Evolutionary conservation across 352 stramenopile species (phyloP).

Genomic region (Plasmopara viticola): DNA sequence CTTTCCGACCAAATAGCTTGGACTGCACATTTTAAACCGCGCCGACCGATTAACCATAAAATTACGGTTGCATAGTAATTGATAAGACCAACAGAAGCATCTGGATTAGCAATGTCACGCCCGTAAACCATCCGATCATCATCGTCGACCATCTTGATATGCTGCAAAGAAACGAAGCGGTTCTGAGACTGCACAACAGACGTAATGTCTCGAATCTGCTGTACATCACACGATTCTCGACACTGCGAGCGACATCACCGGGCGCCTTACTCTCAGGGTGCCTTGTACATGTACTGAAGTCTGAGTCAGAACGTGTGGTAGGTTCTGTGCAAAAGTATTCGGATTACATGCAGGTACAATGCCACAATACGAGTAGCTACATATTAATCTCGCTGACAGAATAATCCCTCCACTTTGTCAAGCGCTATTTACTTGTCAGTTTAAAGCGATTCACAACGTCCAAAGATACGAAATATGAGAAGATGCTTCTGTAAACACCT

Average conservation of each 20-base stretch:
- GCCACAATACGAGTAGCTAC: not conserved
- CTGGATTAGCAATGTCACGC: no score
- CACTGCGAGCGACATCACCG: slow-evolving; percentile 10
- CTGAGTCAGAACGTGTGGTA: not conserved
- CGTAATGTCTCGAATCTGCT: slow-evolving; percentile 4
- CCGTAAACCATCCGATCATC: slow-evolving; percentile 1
- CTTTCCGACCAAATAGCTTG: slow-evolving; percentile 12
- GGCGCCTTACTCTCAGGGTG: slow-evolving; percentile 13
- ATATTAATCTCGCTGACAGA: slow-evolving; percentile 4
- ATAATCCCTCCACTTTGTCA: slow-evolving; percentile 7
- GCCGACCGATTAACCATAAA: slow-evolving; percentile 1
- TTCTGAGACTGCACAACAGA: not conserved
- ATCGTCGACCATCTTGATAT: slow-evolving; percentile 18
- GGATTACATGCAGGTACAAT: slow-evolving; percentile 9
- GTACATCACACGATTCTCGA: slow-evolving; percentile 19
- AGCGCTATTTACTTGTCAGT: slow-evolving; percentile 4
- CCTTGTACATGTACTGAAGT: slow-evolving; percentile 1
- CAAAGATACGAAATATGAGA: slow-evolving; percentile 4
- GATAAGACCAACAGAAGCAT: slow-evolving; percentile 6
- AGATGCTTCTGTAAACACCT: not conserved
- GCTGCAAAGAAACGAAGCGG: slow-evolving; percentile 16
- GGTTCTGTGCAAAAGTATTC: slow-evolving; percentile 10
- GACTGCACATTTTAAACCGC: slow-evolving; percentile 24
- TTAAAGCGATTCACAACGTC: slow-evolving; percentile 2
- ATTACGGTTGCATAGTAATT: no score